A percentile compares a stretch with the other conserved stretches of the same genome.
phyloP scores from a whole-genome alignment of 2,329 filamentous ascomycete genomes.

The Fusarium sp. region DNA sequence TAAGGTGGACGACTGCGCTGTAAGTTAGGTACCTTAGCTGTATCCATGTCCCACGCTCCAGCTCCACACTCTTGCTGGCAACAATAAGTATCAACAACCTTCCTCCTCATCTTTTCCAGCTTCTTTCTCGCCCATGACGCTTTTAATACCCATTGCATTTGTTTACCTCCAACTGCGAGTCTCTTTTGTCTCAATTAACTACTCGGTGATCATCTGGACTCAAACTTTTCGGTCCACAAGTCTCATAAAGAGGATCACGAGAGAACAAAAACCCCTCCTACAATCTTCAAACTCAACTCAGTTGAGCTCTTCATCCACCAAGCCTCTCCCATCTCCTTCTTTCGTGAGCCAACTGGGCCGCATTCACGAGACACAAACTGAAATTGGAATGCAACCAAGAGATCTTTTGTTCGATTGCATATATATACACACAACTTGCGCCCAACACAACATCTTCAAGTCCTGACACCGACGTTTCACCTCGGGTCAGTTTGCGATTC shows the following conservation, averaged over 20 bases:
- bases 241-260: constrained; percentile 2
- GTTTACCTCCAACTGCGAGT: constrained; percentile 6
- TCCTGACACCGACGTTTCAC: constrained; percentile 13
- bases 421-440: neutral
- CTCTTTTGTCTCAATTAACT: neutral
- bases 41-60: constrained; percentile 39
- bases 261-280: constrained; percentile 38
- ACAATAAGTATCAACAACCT: constrained; percentile 48
- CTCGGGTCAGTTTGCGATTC: constrained; percentile 7
- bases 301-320: constrained; percentile 34
- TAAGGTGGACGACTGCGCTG: constrained; percentile 8
- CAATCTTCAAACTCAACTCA: constrained; percentile 24
- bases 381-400: constrained; percentile 5
- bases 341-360: constrained; percentile 4
- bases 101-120: constrained; percentile 44
- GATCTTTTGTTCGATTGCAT: neutral
- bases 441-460: neutral
- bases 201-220: neutral
- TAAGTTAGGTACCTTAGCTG: constrained; percentile 20
- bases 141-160: constrained; percentile 25
- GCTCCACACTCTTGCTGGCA: constrained; percentile 46
- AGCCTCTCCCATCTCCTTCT: constrained; percentile 15
- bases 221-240: constrained; percentile 5
- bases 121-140: constrained; percentile 37
- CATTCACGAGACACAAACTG: neutral